phyloP scores from a whole-genome alignment of 116 monocot genomes.

The Papilionanthe hybrid region DNA sequence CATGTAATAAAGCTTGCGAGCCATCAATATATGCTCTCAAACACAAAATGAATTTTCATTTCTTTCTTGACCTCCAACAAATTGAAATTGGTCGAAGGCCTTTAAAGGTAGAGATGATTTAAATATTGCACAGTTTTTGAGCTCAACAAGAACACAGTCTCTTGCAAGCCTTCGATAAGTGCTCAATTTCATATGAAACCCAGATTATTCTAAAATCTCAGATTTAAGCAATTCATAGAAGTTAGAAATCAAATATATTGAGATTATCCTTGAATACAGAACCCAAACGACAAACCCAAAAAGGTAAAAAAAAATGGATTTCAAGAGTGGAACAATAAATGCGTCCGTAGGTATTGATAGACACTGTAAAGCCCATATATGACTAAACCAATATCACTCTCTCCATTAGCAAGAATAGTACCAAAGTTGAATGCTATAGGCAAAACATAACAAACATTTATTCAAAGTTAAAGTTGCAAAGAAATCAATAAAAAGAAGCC shows the following conservation, averaged over 20 bases:
- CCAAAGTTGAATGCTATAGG: too few relatives aligned
- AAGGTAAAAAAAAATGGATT: not conserved
- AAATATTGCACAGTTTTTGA: conserved; percentile 19
- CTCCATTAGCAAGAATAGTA: not conserved
- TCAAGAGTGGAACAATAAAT: not conserved
- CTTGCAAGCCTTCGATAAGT: conserved; percentile 38
- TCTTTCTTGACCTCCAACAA: not conserved
- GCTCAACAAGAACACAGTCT: conserved; percentile 7
- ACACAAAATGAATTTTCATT: not conserved
- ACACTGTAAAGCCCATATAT: not conserved
- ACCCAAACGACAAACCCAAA: not conserved
- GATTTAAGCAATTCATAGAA: not conserved
- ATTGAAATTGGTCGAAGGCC: not conserved
- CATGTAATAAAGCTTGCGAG: not conserved
- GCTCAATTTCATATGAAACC: conserved; percentile 10
- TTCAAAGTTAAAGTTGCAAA: too few relatives aligned
- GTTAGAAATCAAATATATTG: not conserved
- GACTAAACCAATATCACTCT: not conserved
- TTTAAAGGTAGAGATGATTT: not conserved
- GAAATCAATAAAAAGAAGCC: too few relatives aligned
- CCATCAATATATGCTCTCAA: not conserved
- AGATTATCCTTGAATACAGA: not conserved
- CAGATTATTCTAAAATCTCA: not conserved
- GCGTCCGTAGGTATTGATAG: not conserved
- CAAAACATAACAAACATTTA: too few relatives aligned